Percentiles rank a stretch among this genome's conserved stretches.
Evolutionary conservation across 2,329 filamentous ascomycete genomes (phyloP).

Genomic region (Diaporthe sp.): DNA sequence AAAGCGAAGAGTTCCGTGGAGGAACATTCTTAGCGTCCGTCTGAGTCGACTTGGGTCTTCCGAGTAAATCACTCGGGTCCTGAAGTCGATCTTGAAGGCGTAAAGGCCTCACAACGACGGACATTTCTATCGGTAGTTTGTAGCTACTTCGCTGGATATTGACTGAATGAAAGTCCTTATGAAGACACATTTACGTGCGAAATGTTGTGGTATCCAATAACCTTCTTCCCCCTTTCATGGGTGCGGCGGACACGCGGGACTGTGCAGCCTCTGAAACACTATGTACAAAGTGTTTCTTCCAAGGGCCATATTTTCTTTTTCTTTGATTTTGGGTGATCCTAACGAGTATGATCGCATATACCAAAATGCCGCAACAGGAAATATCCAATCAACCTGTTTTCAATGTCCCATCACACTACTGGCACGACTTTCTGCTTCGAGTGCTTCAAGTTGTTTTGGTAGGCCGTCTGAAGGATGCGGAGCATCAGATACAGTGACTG

Average conservation of each 20-base stretch:
- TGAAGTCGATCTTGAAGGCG: not conserved
- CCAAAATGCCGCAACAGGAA: too few species aligned
- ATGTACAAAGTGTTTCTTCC: not conserved
- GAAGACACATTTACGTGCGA: not conserved
- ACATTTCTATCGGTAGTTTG: not conserved
- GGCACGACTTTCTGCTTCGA: not conserved
- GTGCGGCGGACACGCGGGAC: not conserved
- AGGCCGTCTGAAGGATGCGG: too few species aligned
- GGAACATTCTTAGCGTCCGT: not conserved
- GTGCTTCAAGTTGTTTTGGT: not conserved
- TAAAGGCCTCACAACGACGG: not conserved
- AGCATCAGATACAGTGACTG: not conserved
- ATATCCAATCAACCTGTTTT: too few species aligned
- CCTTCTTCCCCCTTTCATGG: not conserved
- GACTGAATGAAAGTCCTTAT: not conserved
- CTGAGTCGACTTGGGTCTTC: not conserved
- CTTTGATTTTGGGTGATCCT: not conserved
- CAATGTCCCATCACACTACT: not conserved
- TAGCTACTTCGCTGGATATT: not conserved
- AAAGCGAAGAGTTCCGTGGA: not conserved
- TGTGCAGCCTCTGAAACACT: not conserved
- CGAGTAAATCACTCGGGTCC: not conserved
- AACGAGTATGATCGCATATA: not conserved
- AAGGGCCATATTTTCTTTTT: not conserved
- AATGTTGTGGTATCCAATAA: too few species aligned